Evolutionary conservation across 2,329 filamentous ascomycete genomes (phyloP).

Genomic region (Incumbomyces lentus): DNA sequence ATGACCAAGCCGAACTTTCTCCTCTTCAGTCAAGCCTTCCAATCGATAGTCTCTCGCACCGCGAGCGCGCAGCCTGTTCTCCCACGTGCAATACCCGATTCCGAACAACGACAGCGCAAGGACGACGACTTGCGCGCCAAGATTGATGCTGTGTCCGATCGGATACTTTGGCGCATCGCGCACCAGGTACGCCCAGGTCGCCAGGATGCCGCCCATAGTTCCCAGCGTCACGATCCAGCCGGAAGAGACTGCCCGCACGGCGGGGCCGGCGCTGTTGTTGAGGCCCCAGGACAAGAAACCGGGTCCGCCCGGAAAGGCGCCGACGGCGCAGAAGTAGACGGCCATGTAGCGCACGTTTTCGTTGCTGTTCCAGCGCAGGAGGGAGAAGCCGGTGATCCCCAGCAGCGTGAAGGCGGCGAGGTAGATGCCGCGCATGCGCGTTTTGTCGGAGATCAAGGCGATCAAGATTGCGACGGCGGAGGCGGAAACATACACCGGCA

Average conservation of each 20-base stretch:
- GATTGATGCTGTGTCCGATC: conserved; percentile 42
- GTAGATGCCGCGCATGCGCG: conserved; percentile 53
- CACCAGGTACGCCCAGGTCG: conserved; percentile 38
- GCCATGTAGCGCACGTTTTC: conserved; percentile 55
- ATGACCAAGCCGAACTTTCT: conserved; percentile 26
- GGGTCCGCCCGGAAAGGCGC: conserved; percentile 79
- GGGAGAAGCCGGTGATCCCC: conserved; percentile 54
- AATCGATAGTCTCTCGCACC: conserved; percentile 22
- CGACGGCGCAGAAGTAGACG: conserved; percentile 71
- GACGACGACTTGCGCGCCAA: conserved; percentile 25
- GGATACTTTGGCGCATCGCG: conserved; percentile 41
- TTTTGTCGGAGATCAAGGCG: conserved; percentile 54
- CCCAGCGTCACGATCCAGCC: conserved; percentile 73
- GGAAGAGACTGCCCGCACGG: conserved; percentile 57
- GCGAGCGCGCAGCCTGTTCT: conserved; percentile 24
- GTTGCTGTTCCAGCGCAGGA: conserved; percentile 55
- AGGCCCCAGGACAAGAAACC: conserved; percentile 76
- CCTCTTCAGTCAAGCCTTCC: conserved; percentile 26
- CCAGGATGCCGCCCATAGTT: conserved; percentile 67
- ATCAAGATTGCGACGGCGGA: conserved; percentile 53
- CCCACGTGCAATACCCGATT: conserved; percentile 19
- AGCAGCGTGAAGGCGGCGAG: conserved; percentile 47
- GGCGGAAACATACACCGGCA: conserved; percentile 59
- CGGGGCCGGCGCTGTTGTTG: conserved; percentile 57
- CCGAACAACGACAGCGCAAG: conserved; percentile 12